These are phyloP conservation scores for Crucihimalaya himalaica DNA, from an alignment of 345 rosid species.

Conservation along the genomic window DNA sequence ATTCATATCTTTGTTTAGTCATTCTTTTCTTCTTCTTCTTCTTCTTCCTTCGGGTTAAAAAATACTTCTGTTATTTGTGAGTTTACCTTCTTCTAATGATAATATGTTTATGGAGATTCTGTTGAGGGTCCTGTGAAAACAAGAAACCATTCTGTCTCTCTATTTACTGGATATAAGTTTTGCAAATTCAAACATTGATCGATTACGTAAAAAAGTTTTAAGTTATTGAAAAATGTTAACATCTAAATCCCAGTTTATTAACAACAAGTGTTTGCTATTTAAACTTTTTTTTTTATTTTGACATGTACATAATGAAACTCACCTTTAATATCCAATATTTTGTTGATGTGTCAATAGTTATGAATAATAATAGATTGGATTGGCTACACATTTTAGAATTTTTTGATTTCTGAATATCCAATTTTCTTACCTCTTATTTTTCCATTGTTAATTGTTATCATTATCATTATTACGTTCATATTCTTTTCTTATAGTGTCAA, in stretches of 20 bases:
- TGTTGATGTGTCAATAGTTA: neutral
- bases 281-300: too few species aligned
- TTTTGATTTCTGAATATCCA: neutral
- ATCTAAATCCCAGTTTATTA: neutral
- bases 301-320: too few species aligned
- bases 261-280: neutral
- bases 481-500: neutral
- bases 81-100: neutral
- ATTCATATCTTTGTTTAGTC: slow-evolving; percentile 42
- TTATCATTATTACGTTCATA: neutral
- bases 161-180: neutral
- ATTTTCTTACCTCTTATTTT: neutral
- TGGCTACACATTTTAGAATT: neutral
- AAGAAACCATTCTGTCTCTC: neutral
- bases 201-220: too few species aligned
- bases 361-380: neutral
- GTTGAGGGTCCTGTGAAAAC: neutral
- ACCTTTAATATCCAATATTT: neutral
- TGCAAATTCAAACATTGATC: neutral
- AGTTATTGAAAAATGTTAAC: neutral
- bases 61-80: slow-evolving; percentile 25
- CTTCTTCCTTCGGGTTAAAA: slow-evolving; percentile 1
- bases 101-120: slow-evolving; percentile 12
- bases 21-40: slow-evolving; percentile 13
- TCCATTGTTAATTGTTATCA: neutral